Evolutionary conservation across 2,329 filamentous ascomycete species (phyloP), one percentile per base, ranked within the genome.

Genomic region (Acrocalymma vagum): DNA sequence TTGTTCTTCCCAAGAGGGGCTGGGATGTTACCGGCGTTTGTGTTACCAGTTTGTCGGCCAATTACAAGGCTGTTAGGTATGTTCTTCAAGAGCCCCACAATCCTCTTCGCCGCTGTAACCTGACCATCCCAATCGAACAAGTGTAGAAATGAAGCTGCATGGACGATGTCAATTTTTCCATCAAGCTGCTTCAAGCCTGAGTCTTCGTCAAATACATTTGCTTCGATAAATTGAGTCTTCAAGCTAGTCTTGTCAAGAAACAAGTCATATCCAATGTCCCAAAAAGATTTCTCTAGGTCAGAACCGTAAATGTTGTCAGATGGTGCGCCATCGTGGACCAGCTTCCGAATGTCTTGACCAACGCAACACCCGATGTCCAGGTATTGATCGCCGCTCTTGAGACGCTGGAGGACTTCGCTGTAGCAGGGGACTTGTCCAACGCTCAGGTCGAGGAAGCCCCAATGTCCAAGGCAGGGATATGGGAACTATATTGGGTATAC

Each of bases 241-340:
- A 83, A 60, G 15, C 45, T 71, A 3, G 65, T 50, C 29, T 56
- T 57, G 51, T 72, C 69, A 4, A 54, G 48, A 41, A 72, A 72
- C 21, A 71, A 42, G 9, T 67, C 58, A 39, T 67, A 83, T 14
- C 82, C 82, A 13, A 81, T 67, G 13, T 81, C 73, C 50, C 83
- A 73, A 51, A 85, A 81, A 2, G 55, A 45, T 7, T 50, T 39
- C 29, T 61, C 53, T 18, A 77, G 45, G 44, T 78, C 75, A 6
- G 65, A 60, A 17, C 73, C 75, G 30, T 63, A 65, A 1, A 70
- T 65, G 21, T 73, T 71, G 25, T 62, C 53, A 0, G 67, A 60
- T 3, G 72, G 72, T 2, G 62, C 73, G 6, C 74, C 74, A 40
- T 75, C 72, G 26, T 53, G 49, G 5, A 69, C 66, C 9, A 78